Evolutionary conservation across 2,329 filamentous ascomycete species (phyloP).

Genomic region (Cordyceps farinosa): DNA sequence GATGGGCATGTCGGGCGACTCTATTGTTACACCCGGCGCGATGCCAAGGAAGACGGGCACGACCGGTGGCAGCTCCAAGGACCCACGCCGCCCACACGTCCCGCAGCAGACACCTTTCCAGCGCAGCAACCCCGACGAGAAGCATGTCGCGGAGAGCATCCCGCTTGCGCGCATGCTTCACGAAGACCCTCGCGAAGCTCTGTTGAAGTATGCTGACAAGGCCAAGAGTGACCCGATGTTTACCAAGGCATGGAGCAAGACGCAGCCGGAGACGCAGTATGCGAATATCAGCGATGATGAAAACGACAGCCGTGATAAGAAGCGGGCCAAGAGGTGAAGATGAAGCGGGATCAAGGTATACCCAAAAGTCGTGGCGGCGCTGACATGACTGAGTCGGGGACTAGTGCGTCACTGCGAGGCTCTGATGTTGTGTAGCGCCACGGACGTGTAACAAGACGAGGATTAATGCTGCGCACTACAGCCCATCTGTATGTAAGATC

Average conservation of each 20-base stretch:
- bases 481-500: not conserved
- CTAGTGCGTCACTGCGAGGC: not conserved
- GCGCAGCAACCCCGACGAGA: slow-evolving; percentile 84
- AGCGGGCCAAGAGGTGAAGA: slow-evolving; percentile 53
- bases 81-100: slow-evolving; percentile 81
- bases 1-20: slow-evolving; percentile 77
- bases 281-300: slow-evolving; percentile 86
- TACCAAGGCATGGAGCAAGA: slow-evolving; percentile 88
- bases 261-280: slow-evolving; percentile 89
- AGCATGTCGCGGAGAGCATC: slow-evolving; percentile 83
- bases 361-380: not conserved
- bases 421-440: not conserved
- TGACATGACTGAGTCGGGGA: not conserved
- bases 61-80: slow-evolving; percentile 69
- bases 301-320: slow-evolving; percentile 65
- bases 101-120: slow-evolving; percentile 88
- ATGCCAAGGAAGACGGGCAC: slow-evolving; percentile 63
- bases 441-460: not conserved
- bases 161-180: slow-evolving; percentile 90
- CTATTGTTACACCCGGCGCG: slow-evolving; percentile 68
- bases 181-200: slow-evolving; percentile 89
- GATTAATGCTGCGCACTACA: not conserved
- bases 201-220: slow-evolving; percentile 92
- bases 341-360: slow-evolving; percentile 7
- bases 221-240: slow-evolving; percentile 92